Conservation (phyloP, 257 asterid genomes). For the Nemophila menziesii region DNA sequence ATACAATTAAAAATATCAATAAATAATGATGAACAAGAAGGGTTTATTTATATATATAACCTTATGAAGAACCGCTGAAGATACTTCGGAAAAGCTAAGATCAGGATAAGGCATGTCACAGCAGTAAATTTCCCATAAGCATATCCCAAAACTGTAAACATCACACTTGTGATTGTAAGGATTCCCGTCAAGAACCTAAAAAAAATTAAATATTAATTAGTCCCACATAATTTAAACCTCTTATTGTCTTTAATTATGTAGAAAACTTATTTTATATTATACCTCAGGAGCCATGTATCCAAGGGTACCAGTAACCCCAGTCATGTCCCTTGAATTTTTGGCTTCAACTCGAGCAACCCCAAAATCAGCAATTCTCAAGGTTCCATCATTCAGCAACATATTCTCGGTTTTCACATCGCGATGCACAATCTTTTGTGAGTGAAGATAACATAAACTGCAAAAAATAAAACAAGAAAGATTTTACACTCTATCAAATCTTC, state of each 20-base stretch:
- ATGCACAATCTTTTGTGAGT: conserved; percentile 40
- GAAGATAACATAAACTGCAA: conserved; percentile 53
- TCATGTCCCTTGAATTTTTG: conserved; percentile 56
- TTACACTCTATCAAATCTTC: too few species aligned
- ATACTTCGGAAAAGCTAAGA: conserved; percentile 47
- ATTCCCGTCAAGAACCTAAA: conserved; percentile 50
- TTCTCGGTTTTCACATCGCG: conserved; percentile 53
- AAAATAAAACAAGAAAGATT: not conserved
- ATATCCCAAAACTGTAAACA: conserved; percentile 46
- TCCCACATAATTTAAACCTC: too few species aligned
- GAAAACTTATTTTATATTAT: too few species aligned
- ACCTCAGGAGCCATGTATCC: conserved; percentile 70
- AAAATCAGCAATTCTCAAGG: conserved; percentile 45
- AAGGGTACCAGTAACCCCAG: conserved; percentile 54
- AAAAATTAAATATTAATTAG: too few species aligned
- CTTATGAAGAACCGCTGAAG: conserved; percentile 46
- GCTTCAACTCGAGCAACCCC: conserved; percentile 61
- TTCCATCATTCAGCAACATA: conserved; percentile 35
- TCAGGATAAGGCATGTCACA: conserved; percentile 42
- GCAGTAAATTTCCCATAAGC: conserved; percentile 58
- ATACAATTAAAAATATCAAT: too few species aligned
- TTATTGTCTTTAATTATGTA: too few species aligned
- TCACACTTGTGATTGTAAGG: conserved; percentile 54
- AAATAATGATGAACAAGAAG: too few species aligned
- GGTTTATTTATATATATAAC: conserved; percentile 16